Percentiles rank a stretch among this genome's conserved stretches.
phyloP scores from a whole-genome alignment of 2,329 filamentous ascomycete genomes.

The Fusarium drepaniforme region DNA sequence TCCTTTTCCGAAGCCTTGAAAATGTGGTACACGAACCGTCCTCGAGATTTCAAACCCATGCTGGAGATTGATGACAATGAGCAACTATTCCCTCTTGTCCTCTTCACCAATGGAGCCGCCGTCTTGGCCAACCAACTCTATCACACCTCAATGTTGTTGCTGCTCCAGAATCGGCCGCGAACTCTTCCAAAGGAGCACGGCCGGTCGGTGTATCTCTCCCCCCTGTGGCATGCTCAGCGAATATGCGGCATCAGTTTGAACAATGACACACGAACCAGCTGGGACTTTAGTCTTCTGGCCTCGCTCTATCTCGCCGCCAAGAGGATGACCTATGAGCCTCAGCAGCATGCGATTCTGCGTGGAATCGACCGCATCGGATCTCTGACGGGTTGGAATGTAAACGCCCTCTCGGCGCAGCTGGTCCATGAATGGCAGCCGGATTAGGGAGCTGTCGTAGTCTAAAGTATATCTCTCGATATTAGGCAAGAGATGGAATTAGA shows the following conservation, averaged over 20 bases:
- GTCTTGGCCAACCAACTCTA: slow-evolving; percentile 68
- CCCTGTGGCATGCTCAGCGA: slow-evolving; percentile 61
- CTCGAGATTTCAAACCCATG: slow-evolving; percentile 50
- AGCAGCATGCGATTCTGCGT: slow-evolving; percentile 57
- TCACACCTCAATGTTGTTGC: slow-evolving; percentile 65
- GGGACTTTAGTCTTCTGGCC: slow-evolving; percentile 62
- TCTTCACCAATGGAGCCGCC: slow-evolving; percentile 54
- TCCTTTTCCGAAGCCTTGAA: slow-evolving; percentile 46
- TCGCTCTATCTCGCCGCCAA: slow-evolving; percentile 59
- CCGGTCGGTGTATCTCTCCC: slow-evolving; percentile 52
- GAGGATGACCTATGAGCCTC: slow-evolving; percentile 61
- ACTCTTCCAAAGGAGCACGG: slow-evolving; percentile 50
- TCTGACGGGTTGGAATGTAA: slow-evolving; percentile 57
- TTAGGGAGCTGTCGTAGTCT: slow-evolving; percentile 8
- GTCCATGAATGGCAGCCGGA: slow-evolving; percentile 46
- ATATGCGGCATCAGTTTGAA: slow-evolving; percentile 63
- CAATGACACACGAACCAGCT: slow-evolving; percentile 58
- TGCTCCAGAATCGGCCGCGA: slow-evolving; percentile 64
- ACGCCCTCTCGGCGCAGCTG: slow-evolving; percentile 40
- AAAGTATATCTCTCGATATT: slow-evolving; percentile 1
- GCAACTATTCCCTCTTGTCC: slow-evolving; percentile 50
- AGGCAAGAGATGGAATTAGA: background rate
- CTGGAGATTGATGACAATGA: slow-evolving; percentile 48
- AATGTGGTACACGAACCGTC: slow-evolving; percentile 49
- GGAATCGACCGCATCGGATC: slow-evolving; percentile 52